Evolutionary conservation across 2,329 filamentous ascomycete species (phyloP).

Genomic region (Cladosporium sp.): DNA sequence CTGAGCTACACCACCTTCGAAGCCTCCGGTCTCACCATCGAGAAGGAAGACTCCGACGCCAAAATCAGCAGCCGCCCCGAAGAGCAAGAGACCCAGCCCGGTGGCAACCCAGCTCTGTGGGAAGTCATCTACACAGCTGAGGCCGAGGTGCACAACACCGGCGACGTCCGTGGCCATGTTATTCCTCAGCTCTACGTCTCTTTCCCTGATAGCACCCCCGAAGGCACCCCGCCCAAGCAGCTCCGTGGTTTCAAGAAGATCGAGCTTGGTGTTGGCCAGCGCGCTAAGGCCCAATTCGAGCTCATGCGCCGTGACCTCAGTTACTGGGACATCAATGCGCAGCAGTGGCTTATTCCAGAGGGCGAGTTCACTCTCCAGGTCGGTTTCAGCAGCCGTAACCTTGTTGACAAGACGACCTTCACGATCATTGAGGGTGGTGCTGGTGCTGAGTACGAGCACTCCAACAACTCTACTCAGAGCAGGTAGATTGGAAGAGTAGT

Average conservation of each 20-base stretch:
- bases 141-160: conserved; percentile 48
- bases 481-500: neutral
- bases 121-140: conserved; percentile 46
- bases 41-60: neutral
- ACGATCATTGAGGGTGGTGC: neutral
- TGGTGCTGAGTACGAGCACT: neutral
- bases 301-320: conserved; percentile 39
- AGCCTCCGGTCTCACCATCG: conserved; percentile 44
- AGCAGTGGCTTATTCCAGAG: conserved; percentile 34
- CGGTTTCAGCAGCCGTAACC: conserved; percentile 22
- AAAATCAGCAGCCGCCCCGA: conserved; percentile 55
- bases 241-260: conserved; percentile 40
- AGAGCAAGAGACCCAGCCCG: conserved; percentile 37
- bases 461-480: neutral
- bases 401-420: neutral
- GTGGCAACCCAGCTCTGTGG: conserved; percentile 59
- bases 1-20: conserved; percentile 72
- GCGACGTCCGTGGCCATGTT: conserved; percentile 42
- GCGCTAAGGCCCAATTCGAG: conserved; percentile 30
- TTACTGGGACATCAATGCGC: conserved; percentile 37
- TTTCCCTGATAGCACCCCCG: conserved; percentile 37
- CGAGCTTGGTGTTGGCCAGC: conserved; percentile 22
- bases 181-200: conserved; percentile 55
- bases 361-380: neutral
- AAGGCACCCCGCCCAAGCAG: conserved; percentile 43